Evolutionary conservation across 345 rosid genomes (phyloP).

Genomic region (Cardiospermum halicacabum): DNA sequence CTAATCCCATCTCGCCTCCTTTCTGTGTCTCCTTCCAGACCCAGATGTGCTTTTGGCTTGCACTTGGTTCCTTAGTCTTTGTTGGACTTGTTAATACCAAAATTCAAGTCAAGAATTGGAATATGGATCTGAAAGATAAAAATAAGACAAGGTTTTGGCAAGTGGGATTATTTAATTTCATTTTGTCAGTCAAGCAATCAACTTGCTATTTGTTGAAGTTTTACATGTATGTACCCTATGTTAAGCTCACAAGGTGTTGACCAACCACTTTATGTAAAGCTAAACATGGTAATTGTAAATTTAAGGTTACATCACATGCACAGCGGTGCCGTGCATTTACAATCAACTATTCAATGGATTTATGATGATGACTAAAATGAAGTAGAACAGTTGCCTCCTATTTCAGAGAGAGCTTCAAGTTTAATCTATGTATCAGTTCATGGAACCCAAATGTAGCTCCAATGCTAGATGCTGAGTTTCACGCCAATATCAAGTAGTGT

Average conservation of each 20-base stretch:
- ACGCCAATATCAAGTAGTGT: no score
- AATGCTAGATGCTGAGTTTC: no score
- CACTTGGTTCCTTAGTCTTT: neutral
- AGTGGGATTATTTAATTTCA: constrained; percentile 4
- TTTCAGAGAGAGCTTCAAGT: no score
- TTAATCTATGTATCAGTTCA: no score
- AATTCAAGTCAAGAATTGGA: neutral
- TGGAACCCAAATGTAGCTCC: no score
- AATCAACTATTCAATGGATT: no score
- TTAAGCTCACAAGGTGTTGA: constrained; percentile 2
- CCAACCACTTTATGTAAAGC: no score
- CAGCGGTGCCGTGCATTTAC: no score
- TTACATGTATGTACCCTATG: neutral
- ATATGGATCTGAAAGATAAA: constrained; percentile 16
- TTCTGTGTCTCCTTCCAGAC: neutral
- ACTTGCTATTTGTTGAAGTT: neutral
- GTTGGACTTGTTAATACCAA: neutral
- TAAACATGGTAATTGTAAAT: no score
- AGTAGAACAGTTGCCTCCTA: no score
- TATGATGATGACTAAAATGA: no score
- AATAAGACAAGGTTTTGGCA: neutral
- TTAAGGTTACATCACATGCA: no score
- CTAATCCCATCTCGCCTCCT: constrained; percentile 28
- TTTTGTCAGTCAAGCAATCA: constrained; percentile 3
- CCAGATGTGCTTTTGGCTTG: constrained; percentile 3